Evolutionary conservation across 2,329 filamentous ascomycete genomes (phyloP).

Genomic region (Paraphaeosphaeria minitans): DNA sequence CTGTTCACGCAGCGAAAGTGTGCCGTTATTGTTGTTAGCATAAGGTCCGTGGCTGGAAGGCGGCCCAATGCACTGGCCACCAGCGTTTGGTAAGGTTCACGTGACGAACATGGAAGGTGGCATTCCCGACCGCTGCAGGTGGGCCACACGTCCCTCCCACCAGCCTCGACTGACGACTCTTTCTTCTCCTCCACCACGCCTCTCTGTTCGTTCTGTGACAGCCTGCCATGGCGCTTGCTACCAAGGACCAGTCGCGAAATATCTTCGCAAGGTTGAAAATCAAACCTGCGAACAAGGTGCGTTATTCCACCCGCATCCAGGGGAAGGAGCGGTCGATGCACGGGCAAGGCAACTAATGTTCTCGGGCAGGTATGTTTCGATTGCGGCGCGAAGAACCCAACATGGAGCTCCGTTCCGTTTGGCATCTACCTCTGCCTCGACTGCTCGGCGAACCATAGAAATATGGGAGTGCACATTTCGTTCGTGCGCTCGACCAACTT

Average conservation of each 20-base stretch:
- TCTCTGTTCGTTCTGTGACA: not conserved
- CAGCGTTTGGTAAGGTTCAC: constrained; percentile 2
- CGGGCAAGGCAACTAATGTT: constrained; percentile 30
- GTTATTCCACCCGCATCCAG: constrained; percentile 25
- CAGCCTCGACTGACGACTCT: constrained; percentile 7
- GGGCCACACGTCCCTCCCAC: constrained; percentile 6
- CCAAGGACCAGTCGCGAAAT: constrained; percentile 93
- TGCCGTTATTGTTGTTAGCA: not conserved
- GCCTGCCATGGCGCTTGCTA: constrained; percentile 66
- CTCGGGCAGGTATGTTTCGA: constrained; percentile 87
- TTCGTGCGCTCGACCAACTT: constrained; percentile 98
- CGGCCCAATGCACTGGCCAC: not conserved
- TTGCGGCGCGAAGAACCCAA: constrained; percentile 95
- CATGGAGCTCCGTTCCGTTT: constrained; percentile 96
- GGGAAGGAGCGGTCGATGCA: constrained; percentile 15
- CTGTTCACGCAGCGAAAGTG: not conserved
- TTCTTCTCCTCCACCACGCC: not conserved
- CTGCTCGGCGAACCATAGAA: constrained; percentile 95
- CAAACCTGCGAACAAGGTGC: constrained; percentile 92
- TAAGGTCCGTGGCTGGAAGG: not conserved
- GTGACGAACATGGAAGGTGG: constrained; percentile 16
- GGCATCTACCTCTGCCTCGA: constrained; percentile 98
- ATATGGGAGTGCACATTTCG: constrained; percentile 97
- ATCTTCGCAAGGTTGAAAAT: constrained; percentile 97
- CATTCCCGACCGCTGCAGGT: constrained; percentile 10